Evolutionary conservation across 2,329 filamentous ascomycete genomes (phyloP), one percentile per base, ranked within the genome.

Genomic region (Ambrosiella beaveri): DNA sequence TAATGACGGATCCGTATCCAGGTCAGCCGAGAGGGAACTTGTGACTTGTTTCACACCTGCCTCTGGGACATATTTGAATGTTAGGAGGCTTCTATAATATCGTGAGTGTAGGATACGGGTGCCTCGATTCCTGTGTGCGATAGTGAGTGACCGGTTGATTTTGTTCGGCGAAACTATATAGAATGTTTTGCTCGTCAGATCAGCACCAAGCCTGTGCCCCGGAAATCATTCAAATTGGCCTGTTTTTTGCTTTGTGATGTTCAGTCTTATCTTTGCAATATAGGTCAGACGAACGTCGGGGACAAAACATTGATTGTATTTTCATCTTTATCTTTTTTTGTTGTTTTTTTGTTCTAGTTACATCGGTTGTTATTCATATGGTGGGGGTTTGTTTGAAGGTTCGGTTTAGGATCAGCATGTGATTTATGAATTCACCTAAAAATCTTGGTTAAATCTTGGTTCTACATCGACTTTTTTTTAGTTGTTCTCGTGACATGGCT

Each of bases 271-370:
- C 27, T 27, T 27, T 27, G 27, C 27, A 27, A 27, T 27, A 27
- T 27, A 27, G 27, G 27, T 27, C 27, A 27, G 27, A 27, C 27
- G 27, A 27, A 27, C 27, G 27, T 27, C 27, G 27, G 27, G 27
- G 27, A 27, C 27, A 27, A 4, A 47, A 36, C 40, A 44, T 58
- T 54, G n/a, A 13, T 47, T 36, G 41, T 17, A 27, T 13, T 40
- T 51, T 50, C 11, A 40, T 56, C 36, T 56, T 51, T 60, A 19
- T 57, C 37, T 27, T 55, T 36, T 57, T 61, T 27, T 41, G 40
- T 41, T 41, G 11, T 41, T 41, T 11, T 41, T 41, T 41, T 12
- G 44, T 47, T 17, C 5, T 27, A 27, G 27, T 27, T 27, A 27
- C 27, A 27, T 27, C 27, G 27, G 27, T 27, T 27, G 27, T 27